Base-by-base conservation (phyloP, 768 basidiomycete genomes). In the Rhodotorula taiwanensis region DNA sequence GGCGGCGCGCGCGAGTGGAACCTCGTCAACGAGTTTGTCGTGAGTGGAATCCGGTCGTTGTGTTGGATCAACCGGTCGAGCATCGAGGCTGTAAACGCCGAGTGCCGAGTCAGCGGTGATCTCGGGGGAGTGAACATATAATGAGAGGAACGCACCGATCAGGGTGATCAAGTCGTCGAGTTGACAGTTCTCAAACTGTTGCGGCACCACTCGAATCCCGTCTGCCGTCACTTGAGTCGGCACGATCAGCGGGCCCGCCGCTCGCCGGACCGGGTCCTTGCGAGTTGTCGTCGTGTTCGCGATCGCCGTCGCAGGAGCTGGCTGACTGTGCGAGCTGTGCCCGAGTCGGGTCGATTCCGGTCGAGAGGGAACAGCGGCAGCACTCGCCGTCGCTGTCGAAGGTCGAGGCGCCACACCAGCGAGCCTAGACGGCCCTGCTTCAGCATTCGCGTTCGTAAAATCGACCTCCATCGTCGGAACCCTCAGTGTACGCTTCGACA, bases 1-100 rank as follows among this genome's bases (percentile, higher is more conserved):
- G 95, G 94, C 9, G 91, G 82, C 14, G 92, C 84, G 70, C 93
- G 83, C 36, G 93, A 97, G 77, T 99, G 95, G 76, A 99, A 99
- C 58, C 93, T 86, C 50, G 95, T 97, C 67, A 99, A 81, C 68
- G 86, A 84, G 79, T 80, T 90, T 83, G 90, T 86, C 43, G 85
- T 84, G 67, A 98, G 80, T 60, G 90, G 87, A 76, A 99, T 91
- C 75, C 83, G 84, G 80, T 99, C 94, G 80, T 99, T 99, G 82
- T 95, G 90, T 58, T 82, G 80, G 78, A 95, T 92, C 72, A 99
- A 80, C 67, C 92, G 87, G 74, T 92, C 84, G 71, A 99, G 83
- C 93, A 98, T 98, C 6, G 52, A 53, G 18, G 59, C 64, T 61
- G 55, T 10, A 7, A 7, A 5, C 18, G 7, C 18, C 49, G 20